Conservation (phyloP, 1,139 yeast species). For the Saccharomyces hybrid region DNA sequence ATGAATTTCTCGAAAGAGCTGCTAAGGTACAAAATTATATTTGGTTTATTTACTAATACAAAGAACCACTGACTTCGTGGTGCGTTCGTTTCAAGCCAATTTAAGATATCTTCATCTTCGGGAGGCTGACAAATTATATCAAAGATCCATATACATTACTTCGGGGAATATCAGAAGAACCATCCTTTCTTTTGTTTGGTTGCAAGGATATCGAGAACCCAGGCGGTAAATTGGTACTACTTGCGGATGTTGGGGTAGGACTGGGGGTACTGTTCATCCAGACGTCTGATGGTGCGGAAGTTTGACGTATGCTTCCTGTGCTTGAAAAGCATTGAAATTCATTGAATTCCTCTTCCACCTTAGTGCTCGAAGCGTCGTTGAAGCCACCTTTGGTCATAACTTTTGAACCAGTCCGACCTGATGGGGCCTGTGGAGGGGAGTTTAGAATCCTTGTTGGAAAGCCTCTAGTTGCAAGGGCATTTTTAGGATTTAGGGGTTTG, state of each 20-base stretch:
- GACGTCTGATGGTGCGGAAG: not conserved
- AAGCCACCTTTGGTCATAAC: not conserved
- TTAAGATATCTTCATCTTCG: not conserved
- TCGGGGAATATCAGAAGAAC: not conserved
- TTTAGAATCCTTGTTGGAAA: not conserved
- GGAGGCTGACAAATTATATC: not conserved
- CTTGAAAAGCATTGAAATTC: not conserved
- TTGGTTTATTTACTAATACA: not conserved
- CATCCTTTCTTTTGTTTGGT: constrained; percentile 21
- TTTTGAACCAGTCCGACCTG: not conserved
- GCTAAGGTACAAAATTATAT: not conserved
- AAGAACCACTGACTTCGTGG: not conserved
- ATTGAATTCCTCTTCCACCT: not conserved
- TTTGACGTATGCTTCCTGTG: not conserved
- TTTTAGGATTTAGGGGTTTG: not conserved
- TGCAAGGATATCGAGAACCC: constrained; percentile 33
- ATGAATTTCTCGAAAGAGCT: not conserved
- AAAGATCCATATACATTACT: not conserved
- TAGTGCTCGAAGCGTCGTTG: not conserved
- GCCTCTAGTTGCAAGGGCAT: not conserved
- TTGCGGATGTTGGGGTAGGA: constrained; percentile 5
- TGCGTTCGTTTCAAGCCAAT: not conserved
- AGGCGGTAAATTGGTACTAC: constrained; percentile 25
- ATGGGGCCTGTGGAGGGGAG: not conserved
- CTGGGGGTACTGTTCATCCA: constrained; percentile 1